Evolutionary conservation across 768 basidiomycete species (phyloP).

Genomic region (Brasilioporus rufonigricans): DNA sequence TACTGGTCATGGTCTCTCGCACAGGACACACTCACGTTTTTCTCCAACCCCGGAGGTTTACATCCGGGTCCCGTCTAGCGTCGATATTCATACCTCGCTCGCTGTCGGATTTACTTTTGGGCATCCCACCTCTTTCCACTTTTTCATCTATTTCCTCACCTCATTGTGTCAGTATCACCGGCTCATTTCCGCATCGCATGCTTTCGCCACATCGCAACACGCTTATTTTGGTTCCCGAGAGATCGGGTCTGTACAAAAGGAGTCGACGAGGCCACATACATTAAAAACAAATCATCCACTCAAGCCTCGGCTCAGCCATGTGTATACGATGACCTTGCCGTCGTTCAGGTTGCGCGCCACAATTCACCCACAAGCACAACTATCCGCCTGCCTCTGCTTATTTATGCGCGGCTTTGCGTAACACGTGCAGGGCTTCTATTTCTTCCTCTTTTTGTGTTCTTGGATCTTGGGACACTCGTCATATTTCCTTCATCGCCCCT

Average conservation of each 20-base stretch:
- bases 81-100: constrained; percentile 49
- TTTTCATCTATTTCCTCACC: constrained; percentile 26
- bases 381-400: constrained; percentile 30
- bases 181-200: constrained; percentile 37
- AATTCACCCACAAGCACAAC: constrained; percentile 17
- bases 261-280: constrained; percentile 32
- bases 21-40: constrained; percentile 34
- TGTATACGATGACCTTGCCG: constrained; percentile 29
- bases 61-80: constrained; percentile 33
- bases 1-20: constrained; percentile 38
- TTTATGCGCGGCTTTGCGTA: constrained; percentile 30
- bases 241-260: constrained; percentile 39
- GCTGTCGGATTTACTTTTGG: constrained; percentile 28
- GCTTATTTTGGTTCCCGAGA: constrained; percentile 32
- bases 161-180: constrained; percentile 45
- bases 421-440: constrained; percentile 27
- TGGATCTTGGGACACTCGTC: constrained; percentile 39
- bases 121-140: constrained; percentile 22
- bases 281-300: constrained; percentile 25
- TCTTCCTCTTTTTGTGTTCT: constrained; percentile 35
- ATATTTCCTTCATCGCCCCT: constrained; percentile 21
- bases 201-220: constrained; percentile 41
- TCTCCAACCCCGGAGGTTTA: constrained; percentile 17
- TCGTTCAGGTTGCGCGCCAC: constrained; percentile 26
- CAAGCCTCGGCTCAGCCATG: constrained; percentile 31